Evolutionary conservation across 1,139 yeast species (phyloP), one percentile per base, ranked within the genome.

Genomic region (Scheffersomyces lignicola): DNA sequence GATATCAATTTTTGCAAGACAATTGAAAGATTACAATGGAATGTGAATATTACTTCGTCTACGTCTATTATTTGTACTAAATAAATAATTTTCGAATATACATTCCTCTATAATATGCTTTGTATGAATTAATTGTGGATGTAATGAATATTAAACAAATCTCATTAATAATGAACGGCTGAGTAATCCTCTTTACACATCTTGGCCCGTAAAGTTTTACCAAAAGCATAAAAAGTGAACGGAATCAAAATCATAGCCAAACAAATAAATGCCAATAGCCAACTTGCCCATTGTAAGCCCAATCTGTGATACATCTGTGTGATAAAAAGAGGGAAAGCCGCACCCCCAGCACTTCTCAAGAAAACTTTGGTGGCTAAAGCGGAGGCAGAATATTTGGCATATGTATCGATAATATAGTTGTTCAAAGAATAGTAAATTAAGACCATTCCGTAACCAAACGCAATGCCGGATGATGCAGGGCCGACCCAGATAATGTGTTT

Each of bases 391-490:
- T 76, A 85, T 51, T 81, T 80, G 35, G 88, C 85, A 58, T 86
- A 87, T 18, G 94, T 81, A 60, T 87, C 96, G 56, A 88, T 84
- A 59, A 88, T 86, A 59, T 88, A 88, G 62, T 87, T 87, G 65
- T 88, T 88, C 54, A 87, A 73, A 2, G 95, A 84, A 57, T 87
- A 86, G 60, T 87, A 88, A 52, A 87, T 81, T 51, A 88, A 69
- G 37, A 87, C 95, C 95, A 88, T 86, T 42, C 96, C 96, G 52
- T 78, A 87, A 23, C 96, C 96, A 57, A 87, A 87, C 0, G 94
- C 87, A 33, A 88, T 60, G 43, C 96, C 96, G 2, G 95, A 75
- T 17, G 95, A 84, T 6, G 96, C 94, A 11, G 96, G 96, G 17
- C 95, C 96, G 26, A 89, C 96, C 95, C 96, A 88, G 41, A 87